phyloP scores from a whole-genome alignment of 2,329 filamentous ascomycete species.

The Pseudocercospora musae region DNA sequence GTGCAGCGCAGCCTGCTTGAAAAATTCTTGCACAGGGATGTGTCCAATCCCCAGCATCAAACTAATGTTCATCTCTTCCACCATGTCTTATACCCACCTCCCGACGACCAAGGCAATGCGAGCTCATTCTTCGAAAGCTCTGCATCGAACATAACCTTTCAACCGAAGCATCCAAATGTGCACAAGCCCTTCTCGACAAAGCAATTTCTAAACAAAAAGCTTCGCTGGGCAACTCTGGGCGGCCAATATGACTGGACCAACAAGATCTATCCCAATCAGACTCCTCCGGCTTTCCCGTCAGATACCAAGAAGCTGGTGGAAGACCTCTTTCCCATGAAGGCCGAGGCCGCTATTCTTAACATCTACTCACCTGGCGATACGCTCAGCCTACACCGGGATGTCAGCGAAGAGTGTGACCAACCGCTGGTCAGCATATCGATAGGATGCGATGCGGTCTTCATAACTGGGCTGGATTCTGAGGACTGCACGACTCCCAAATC shows the following conservation, averaged over 20 bases:
- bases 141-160: conserved; percentile 30
- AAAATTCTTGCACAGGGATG: conserved; percentile 72
- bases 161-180: conserved; percentile 66
- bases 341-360: conserved; percentile 91
- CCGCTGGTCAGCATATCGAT: conserved; percentile 83
- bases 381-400: conserved; percentile 88
- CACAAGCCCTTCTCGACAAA: conserved; percentile 70
- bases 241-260: conserved; percentile 96
- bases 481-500: conserved; percentile 31
- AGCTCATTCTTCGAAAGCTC: conserved; percentile 56
- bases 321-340: conserved; percentile 70
- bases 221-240: conserved; percentile 92
- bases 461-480: conserved; percentile 65
- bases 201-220: conserved; percentile 70
- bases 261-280: conserved; percentile 70
- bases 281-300: conserved; percentile 67
- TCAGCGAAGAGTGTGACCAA: conserved; percentile 76
- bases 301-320: conserved; percentile 69
- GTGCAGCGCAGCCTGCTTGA: conserved; percentile 69
- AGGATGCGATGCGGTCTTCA: conserved; percentile 86
- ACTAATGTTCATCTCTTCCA: conserved; percentile 92
- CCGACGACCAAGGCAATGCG: conserved; percentile 29
- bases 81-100: conserved; percentile 59
- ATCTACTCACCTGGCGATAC: conserved; percentile 88
- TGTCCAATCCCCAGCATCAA: conserved; percentile 69